Evolutionary conservation across 331 rosid genomes (phyloP).

Genomic region (Malus hybrid): DNA sequence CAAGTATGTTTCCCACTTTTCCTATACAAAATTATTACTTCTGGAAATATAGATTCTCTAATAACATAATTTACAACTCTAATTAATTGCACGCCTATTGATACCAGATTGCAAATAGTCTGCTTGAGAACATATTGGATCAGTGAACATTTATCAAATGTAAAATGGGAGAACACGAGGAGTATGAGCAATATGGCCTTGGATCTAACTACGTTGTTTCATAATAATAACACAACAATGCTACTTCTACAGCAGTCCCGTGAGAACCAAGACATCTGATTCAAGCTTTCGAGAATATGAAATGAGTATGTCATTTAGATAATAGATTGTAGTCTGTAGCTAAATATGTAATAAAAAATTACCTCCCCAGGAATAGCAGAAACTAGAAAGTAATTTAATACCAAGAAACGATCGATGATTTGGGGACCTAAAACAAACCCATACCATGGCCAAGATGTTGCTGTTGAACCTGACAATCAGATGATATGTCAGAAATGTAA

Average conservation of each 20-base stretch:
- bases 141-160: background rate
- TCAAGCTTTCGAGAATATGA: background rate
- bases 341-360: background rate
- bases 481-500: conserved; percentile 10
- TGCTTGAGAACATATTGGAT: background rate
- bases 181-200: background rate
- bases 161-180: background rate
- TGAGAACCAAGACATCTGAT: background rate
- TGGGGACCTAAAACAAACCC: background rate
- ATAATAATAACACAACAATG: background rate
- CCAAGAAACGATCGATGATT: background rate
- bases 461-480: conserved; percentile 10
- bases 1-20: background rate
- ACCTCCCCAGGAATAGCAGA: background rate
- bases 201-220: background rate
- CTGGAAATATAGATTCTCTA: background rate
- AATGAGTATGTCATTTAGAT: background rate
- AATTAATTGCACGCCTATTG: background rate
- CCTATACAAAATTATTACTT: background rate
- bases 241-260: background rate
- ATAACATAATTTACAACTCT: background rate
- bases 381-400: too few species aligned
- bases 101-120: background rate
- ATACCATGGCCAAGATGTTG: conserved; percentile 23
- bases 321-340: background rate